phyloP scores from a whole-genome alignment of 306 rosid genomes.

The Phaseolus lunatus region DNA sequence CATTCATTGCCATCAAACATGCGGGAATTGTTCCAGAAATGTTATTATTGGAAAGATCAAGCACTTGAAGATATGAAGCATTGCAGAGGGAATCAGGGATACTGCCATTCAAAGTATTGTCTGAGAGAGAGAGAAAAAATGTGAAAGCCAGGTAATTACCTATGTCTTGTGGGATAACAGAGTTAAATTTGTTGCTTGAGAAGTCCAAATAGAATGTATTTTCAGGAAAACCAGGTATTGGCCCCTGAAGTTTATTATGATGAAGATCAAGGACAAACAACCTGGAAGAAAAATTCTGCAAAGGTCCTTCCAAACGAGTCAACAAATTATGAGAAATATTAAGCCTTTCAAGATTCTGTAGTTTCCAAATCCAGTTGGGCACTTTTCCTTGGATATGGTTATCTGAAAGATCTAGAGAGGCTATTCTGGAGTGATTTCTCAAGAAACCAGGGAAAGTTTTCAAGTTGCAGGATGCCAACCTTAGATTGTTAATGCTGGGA shows the following conservation, averaged over 20 bases:
- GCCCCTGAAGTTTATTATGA: conserved; percentile 51
- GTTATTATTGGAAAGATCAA: background rate
- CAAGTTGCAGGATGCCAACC: conserved; percentile 56
- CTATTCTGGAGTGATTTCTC: conserved; percentile 45
- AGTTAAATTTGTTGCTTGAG: conserved; percentile 49
- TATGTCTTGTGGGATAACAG: background rate
- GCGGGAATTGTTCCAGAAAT: conserved; percentile 11
- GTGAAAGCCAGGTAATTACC: background rate
- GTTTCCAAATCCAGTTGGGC: conserved; percentile 72
- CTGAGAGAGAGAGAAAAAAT: conserved; percentile 39
- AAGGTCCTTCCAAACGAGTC: conserved; percentile 42
- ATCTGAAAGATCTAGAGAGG: conserved; percentile 51
- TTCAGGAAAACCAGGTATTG: conserved; percentile 8
- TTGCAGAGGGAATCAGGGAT: conserved; percentile 41
- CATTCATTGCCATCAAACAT: conserved; percentile 39
- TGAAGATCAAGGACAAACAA: conserved; percentile 54
- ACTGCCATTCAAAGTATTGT: conserved; percentile 15
- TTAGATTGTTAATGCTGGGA: conserved; percentile 43
- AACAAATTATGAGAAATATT: conserved; percentile 66
- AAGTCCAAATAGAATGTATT: background rate
- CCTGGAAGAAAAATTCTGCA: background rate
- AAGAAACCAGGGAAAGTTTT: conserved; percentile 55
- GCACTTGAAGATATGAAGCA: background rate
- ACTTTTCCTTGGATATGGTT: conserved; percentile 55
- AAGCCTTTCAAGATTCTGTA: conserved; percentile 33